A percentile compares a stretch with the other conserved stretches of the same genome.
phyloP scores from a whole-genome alignment of 768 basidiomycete species.

The Mrakia blollopis region DNA sequence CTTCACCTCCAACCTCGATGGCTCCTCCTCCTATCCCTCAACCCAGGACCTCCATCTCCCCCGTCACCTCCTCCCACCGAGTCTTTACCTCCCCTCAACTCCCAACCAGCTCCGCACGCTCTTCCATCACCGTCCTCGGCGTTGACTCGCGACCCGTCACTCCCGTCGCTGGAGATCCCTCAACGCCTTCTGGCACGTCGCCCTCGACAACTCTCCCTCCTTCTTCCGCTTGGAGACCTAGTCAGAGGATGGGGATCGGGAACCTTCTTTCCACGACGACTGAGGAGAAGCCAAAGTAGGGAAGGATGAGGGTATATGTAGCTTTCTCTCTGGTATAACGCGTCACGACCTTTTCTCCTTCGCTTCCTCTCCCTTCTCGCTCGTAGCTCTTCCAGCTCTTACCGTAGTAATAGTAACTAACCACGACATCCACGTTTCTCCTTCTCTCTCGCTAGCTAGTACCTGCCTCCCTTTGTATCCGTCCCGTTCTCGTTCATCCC shows the following conservation, averaged over 20 bases:
- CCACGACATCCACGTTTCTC: no score
- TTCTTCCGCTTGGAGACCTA: background rate
- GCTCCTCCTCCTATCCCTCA: background rate
- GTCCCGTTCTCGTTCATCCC: no score
- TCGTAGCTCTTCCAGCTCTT: no score
- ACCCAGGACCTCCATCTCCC: background rate
- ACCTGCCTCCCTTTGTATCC: no score
- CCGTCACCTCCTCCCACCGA: background rate
- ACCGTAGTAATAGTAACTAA: no score
- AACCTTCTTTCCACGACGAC: background rate
- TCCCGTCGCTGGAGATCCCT: background rate
- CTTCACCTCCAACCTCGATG: background rate
- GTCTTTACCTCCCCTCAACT: background rate
- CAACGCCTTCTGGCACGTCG: background rate
- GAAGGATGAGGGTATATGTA: background rate
- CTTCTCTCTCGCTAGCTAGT: no score
- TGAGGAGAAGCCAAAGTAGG: background rate
- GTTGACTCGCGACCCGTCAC: background rate
- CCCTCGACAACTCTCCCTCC: background rate
- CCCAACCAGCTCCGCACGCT: background rate
- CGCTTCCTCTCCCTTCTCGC: background rate
- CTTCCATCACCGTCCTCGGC: background rate
- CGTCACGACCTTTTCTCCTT: background rate
- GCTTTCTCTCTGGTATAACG: background rate
- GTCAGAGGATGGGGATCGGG: conserved; percentile 1